Evolutionary conservation across 768 basidiomycete species (phyloP).

Genomic region (Psilocybe tampanensis): DNA sequence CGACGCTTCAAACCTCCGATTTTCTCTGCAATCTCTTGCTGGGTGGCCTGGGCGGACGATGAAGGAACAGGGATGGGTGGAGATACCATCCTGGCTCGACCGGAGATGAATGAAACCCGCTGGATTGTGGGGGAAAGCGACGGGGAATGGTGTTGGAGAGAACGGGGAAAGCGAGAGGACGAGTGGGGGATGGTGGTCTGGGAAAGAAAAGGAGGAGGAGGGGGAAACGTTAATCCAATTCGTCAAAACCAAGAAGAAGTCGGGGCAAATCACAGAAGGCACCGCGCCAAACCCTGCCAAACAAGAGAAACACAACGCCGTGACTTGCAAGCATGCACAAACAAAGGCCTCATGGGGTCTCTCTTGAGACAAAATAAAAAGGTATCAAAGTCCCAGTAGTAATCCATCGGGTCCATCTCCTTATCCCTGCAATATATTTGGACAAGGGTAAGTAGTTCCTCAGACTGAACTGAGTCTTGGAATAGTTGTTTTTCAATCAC

Average conservation of each 20-base stretch:
- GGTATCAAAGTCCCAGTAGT: neutral
- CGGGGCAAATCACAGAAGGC: constrained; percentile 37
- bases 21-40: constrained; percentile 59
- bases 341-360: constrained; percentile 18
- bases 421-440: neutral
- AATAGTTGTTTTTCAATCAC: constrained; percentile 1
- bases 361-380: neutral
- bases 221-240: constrained; percentile 31
- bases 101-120: constrained; percentile 24
- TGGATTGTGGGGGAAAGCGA: neutral
- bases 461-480: neutral
- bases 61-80: constrained; percentile 41
- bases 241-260: constrained; percentile 29
- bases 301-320: constrained; percentile 44
- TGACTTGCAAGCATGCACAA: constrained; percentile 39
- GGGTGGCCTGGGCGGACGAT: constrained; percentile 33
- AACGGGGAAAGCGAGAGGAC: constrained; percentile 1
- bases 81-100: constrained; percentile 56
- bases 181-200: constrained; percentile 27
- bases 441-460: neutral
- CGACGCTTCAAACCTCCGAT: constrained; percentile 66
- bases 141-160: too few species aligned
- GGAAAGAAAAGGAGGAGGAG: constrained; percentile 28
- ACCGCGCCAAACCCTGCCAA: constrained; percentile 34
- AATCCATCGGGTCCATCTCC: neutral